phyloP scores from a whole-genome alignment of 1,139 yeast genomes.

The Candida smagusa region DNA sequence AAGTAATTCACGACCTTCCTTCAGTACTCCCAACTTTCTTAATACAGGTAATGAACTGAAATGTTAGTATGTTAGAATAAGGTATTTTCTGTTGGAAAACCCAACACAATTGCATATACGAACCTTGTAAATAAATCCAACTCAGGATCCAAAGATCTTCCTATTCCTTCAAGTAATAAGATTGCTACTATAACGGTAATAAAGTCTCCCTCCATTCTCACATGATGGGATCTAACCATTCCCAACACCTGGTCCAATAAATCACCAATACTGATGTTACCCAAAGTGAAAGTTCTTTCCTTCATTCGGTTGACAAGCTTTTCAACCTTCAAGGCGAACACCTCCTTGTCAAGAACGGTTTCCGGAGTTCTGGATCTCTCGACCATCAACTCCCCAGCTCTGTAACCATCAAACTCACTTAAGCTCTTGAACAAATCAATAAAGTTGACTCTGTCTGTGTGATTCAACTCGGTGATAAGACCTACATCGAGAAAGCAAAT shows the following conservation, averaged over 20 bases:
- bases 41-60: conserved; percentile 81
- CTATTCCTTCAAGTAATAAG: conserved; percentile 86
- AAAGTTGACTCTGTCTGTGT: conserved; percentile 74
- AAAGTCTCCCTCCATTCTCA: conserved; percentile 96
- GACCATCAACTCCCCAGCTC: conserved; percentile 93
- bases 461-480: conserved; percentile 82
- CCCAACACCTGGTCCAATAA: conserved; percentile 78
- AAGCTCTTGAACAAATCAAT: conserved; percentile 85
- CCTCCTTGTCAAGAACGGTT: conserved; percentile 77
- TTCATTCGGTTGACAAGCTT: conserved; percentile 77
- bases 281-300: conserved; percentile 85
- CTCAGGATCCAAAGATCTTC: conserved; percentile 89
- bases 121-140: conserved; percentile 93
- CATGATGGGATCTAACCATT: conserved; percentile 94
- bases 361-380: conserved; percentile 94
- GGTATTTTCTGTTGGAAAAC: conserved; percentile 48
- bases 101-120: conserved; percentile 64
- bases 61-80: conserved; percentile 26
- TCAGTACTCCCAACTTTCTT: conserved; percentile 72
- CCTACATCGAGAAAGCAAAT: conserved; percentile 93
- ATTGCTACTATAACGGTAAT: conserved; percentile 92
- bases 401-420: conserved; percentile 89
- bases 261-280: conserved; percentile 90
- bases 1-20: conserved; percentile 60
- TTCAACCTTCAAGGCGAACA: conserved; percentile 86